These are phyloP conservation scores for Marchantia paleacea DNA, from an alignment of 225 moss, liverwort and hornwort species.

Conservation along the genomic window DNA sequence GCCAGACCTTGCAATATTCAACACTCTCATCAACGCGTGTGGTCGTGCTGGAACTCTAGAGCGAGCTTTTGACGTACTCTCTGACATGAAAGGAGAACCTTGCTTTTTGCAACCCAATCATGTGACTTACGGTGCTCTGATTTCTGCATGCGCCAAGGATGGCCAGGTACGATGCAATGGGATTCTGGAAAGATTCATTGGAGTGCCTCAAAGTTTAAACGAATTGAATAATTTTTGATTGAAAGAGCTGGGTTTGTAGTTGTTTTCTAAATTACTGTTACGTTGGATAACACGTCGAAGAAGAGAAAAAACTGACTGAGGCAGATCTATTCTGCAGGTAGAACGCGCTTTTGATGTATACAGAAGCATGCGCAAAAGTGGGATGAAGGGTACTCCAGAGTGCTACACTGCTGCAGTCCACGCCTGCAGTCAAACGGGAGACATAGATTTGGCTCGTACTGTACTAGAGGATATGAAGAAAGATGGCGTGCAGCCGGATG, in stretches of 20 bases:
- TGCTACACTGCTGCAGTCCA: slow-evolving; percentile 95
- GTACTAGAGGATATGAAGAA: slow-evolving; percentile 70
- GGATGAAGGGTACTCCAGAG: slow-evolving; percentile 64
- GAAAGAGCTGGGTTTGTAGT: too few relatives aligned
- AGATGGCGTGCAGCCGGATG: slow-evolving; percentile 82
- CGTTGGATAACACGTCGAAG: too few relatives aligned
- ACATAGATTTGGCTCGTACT: slow-evolving; percentile 62
- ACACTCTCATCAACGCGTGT: slow-evolving; percentile 88
- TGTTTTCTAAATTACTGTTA: too few relatives aligned
- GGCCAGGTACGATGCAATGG: slow-evolving; percentile 57
- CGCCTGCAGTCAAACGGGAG: slow-evolving; percentile 78
- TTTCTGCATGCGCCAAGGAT: slow-evolving; percentile 78
- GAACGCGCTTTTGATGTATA: slow-evolving; percentile 88
- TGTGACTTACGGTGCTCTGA: slow-evolving; percentile 81
- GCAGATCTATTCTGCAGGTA: slow-evolving; percentile 41
- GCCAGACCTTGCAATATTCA: slow-evolving; percentile 91
- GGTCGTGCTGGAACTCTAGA: slow-evolving; percentile 90
- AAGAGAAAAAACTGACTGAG: too few relatives aligned
- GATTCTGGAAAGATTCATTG: too few relatives aligned
- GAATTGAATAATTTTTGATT: too few relatives aligned
- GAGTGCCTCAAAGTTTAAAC: too few relatives aligned
- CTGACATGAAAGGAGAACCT: slow-evolving; percentile 86
- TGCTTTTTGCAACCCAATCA: slow-evolving; percentile 74
- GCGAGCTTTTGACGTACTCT: slow-evolving; percentile 89
- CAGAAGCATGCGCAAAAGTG: slow-evolving; percentile 56